Evolutionary conservation across 1,284 basidiomycete species (phyloP).

Genomic region (Coniophora puteana): DNA sequence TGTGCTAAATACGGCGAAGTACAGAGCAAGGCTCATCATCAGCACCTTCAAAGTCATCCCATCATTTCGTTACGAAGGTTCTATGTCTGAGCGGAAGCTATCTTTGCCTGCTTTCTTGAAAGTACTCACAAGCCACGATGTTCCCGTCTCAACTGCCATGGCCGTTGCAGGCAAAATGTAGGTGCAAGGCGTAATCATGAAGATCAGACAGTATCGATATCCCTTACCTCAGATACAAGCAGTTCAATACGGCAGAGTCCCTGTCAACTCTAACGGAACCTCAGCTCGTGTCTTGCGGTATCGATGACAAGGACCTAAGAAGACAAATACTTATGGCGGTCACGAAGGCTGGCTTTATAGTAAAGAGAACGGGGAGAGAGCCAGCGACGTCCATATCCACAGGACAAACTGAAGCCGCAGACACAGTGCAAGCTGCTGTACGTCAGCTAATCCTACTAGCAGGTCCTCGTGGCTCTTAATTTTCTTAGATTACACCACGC

Average conservation of each 20-base stretch:
- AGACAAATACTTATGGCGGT: slow-evolving; percentile 62
- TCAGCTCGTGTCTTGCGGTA: slow-evolving; percentile 52
- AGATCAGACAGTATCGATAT: slow-evolving; percentile 9
- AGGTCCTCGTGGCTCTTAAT: slow-evolving; percentile 12
- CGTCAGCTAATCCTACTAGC: slow-evolving; percentile 17
- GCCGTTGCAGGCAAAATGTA: slow-evolving; percentile 75
- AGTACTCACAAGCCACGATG: slow-evolving; percentile 57
- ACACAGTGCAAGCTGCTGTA: slow-evolving; percentile 20
- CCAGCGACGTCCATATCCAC: no score
- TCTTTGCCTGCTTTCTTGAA: slow-evolving; percentile 74
- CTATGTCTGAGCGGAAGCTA: slow-evolving; percentile 40
- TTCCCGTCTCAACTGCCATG: slow-evolving; percentile 76
- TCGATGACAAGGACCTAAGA: slow-evolving; percentile 69
- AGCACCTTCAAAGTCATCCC: no score
- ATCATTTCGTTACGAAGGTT: no score
- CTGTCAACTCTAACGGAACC: slow-evolving; percentile 57
- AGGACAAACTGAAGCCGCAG: slow-evolving; percentile 10
- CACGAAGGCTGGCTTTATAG: slow-evolving; percentile 56
- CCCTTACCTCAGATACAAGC: slow-evolving; percentile 59
- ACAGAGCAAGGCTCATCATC: no score
- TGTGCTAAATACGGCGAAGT: no score
- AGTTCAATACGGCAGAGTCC: slow-evolving; percentile 58
- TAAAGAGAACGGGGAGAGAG: slow-evolving; percentile 2
- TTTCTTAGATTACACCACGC: slow-evolving; percentile 36
- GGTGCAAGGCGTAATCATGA: slow-evolving; percentile 20